Evolutionary conservation across 495 filamentous ascomycete genomes (phyloP), one percentile per base, ranked within the genome.

Genomic region (Penicillium dipodomyicola): DNA sequence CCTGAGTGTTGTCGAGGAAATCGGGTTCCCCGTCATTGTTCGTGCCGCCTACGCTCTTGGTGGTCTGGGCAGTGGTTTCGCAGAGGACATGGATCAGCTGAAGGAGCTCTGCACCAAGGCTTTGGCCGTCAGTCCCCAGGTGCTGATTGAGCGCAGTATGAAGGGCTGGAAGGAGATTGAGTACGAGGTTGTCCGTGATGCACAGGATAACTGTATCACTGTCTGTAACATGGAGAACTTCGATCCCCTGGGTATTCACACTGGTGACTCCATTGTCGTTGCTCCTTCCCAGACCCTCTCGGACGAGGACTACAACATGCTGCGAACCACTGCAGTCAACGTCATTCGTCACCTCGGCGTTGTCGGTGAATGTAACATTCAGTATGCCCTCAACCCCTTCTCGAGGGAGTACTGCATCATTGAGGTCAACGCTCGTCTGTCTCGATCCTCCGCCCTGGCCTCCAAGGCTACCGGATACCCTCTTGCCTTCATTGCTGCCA

Each of bases 141-240:
- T 98, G 5, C 79, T 98, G 32, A 92, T 98, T 58, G 94, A 98
- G 76, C 84, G 88, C 70, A 96, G 91, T 75, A 98, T 98, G 94
- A 98, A 98, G 74, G 94, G 94, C 45, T 98, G 94, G 94, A 98
- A 98, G 74, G 94, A 98, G 71, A 92, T 97, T 52, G 94, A 98
- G 68, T 98, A 98, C 72, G 94, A 98, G 61, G 94, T 98, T 47
- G 94, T 98, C 35, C 89, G 94, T 59, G 94, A 98, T 81, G 89
- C 86, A 41, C 84, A 89, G 56, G 92, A 98, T 76, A 98, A 98
- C 81, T 98, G 94, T 75, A 97, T 98, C 71, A 98, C 94, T 7
- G 94, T 98, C 59, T 98, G 94, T 77, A 98, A 98, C 79, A 98
- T 98, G 94, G 94, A 98, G 75, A 98, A 98, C 73, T 97, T 98